Base-by-base conservation (phyloP, 2,329 filamentous ascomycete species). In the Aspergillus puulaauensis region DNA sequence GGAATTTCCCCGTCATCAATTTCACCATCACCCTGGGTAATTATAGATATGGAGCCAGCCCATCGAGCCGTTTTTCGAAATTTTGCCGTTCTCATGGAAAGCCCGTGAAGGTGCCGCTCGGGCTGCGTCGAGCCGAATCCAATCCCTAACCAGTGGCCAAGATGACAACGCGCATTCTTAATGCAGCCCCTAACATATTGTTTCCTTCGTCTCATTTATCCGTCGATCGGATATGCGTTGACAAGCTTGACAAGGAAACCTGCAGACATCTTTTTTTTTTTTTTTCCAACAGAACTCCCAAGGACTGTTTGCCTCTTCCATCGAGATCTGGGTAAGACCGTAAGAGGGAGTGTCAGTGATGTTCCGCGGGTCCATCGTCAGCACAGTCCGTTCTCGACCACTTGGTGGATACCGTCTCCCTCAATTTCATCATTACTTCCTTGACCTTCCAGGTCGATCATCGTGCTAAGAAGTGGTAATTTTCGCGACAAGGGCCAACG, bases 1-100 rank as follows among this genome's bases (percentile, higher is more conserved):
- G 60, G 58, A 61, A 54, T 50, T 53, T 49, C 24, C 48, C 46
- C 40, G 23, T 45, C 44, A 14, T 5, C 35, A n/a, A n/a, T 37
- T n/a, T 37, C 27, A 31, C 9, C 27, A 31, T 31, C 27, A 11
- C 9, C 27, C 27, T 9, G 8, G 27, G 9, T 11, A 31, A 31
- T 31, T 31, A 31, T 31, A 8, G 27, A 31, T 31, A 31, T 31
- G 27, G 27, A 31, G 27, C 27, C 9, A 31, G 27, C 27, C 27
- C 27, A 31, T 23, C 24, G 43, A 21, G 51, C 21, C 44, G 55
- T 56, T 23, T 31, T 46, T n/a, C 24, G 15, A 27, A 8, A 11
- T 31, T 23, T 45, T 46, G 21, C 14, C 44, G 15, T 17, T 15
- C 14, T 31, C 24, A 46, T 27, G 21, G 23, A 46, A 31, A 31